These are phyloP conservation scores for Taiwanofungus camphoratus DNA, from an alignment of 1,284 basidiomycete genomes.

Conservation along the genomic window DNA sequence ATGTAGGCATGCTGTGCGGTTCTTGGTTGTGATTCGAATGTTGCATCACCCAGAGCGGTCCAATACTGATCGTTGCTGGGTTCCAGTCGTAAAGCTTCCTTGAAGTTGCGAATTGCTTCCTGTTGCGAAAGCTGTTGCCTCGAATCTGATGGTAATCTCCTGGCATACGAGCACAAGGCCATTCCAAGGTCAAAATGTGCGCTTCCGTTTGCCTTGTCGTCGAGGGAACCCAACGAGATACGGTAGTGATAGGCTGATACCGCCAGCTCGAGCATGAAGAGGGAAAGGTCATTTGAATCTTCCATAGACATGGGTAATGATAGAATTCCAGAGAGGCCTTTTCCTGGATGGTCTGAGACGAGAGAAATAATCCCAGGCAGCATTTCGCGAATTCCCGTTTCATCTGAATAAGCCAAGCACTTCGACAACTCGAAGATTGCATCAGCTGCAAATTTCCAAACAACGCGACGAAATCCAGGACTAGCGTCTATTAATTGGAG, in stretches of 20 bases:
- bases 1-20: slow-evolving; percentile 91
- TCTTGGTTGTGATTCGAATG: slow-evolving; percentile 64
- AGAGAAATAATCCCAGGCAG: slow-evolving; percentile 34
- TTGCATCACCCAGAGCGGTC: slow-evolving; percentile 75
- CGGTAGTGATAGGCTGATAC: slow-evolving; percentile 71
- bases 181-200: slow-evolving; percentile 78
- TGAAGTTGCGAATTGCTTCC: slow-evolving; percentile 60
- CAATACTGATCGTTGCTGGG: slow-evolving; percentile 77
- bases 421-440: slow-evolving; percentile 63
- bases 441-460: slow-evolving; percentile 88
- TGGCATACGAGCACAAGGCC: slow-evolving; percentile 52
- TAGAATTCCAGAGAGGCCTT: slow-evolving; percentile 39
- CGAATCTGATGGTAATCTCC: slow-evolving; percentile 26
- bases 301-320: slow-evolving; percentile 23
- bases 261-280: slow-evolving; percentile 42
- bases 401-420: slow-evolving; percentile 38
- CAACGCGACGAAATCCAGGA: slow-evolving; percentile 62
- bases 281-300: slow-evolving; percentile 12
- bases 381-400: slow-evolving; percentile 31
- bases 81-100: slow-evolving; percentile 73
- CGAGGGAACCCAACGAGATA: slow-evolving; percentile 60
- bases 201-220: slow-evolving; percentile 50
- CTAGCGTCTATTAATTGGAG: slow-evolving; percentile 51
- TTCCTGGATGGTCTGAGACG: slow-evolving; percentile 34
- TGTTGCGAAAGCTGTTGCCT: slow-evolving; percentile 35